phyloP scores from a whole-genome alignment of 2,329 filamentous ascomycete genomes.

The Fusarium sp. region DNA sequence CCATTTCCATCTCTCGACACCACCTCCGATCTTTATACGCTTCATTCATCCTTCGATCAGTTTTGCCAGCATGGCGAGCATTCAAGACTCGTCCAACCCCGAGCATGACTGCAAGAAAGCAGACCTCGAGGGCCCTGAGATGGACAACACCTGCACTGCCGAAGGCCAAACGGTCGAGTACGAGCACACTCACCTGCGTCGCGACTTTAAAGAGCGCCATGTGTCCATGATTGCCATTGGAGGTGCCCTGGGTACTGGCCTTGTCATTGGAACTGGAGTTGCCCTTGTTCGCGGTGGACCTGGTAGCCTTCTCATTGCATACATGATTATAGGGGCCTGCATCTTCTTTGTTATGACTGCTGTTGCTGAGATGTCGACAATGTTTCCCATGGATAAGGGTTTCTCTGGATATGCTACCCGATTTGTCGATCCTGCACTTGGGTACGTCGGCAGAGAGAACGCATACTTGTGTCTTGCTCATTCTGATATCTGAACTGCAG shows the following conservation, averaged over 20 bases:
- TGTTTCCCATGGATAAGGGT: slow-evolving; percentile 45
- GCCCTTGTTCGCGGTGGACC: background rate
- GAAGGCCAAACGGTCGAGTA: background rate
- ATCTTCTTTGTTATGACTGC: slow-evolving; percentile 68
- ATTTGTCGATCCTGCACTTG: slow-evolving; percentile 44
- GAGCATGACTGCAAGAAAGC: background rate
- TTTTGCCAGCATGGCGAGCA: background rate
- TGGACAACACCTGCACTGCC: background rate
- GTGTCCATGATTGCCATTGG: slow-evolving; percentile 4
- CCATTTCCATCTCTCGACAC: background rate
- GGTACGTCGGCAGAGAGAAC: background rate
- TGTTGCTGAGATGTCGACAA: slow-evolving; percentile 51
- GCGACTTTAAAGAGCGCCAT: slow-evolving; percentile 8
- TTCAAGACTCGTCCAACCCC: background rate
- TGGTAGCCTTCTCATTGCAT: slow-evolving; percentile 27
- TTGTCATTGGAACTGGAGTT: background rate
- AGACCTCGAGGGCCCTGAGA: background rate
- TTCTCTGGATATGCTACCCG: slow-evolving; percentile 48
- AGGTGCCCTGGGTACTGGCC: background rate
- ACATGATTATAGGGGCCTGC: slow-evolving; percentile 59
- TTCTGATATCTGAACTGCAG: background rate
- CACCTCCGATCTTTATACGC: background rate
- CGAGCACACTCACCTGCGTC: background rate
- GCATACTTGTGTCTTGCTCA: background rate
- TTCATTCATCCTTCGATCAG: background rate